Percentiles rank a stretch among this genome's conserved stretches.
Evolutionary conservation across 768 basidiomycete species (phyloP).

Genomic region (Kockovaella imperatae): DNA sequence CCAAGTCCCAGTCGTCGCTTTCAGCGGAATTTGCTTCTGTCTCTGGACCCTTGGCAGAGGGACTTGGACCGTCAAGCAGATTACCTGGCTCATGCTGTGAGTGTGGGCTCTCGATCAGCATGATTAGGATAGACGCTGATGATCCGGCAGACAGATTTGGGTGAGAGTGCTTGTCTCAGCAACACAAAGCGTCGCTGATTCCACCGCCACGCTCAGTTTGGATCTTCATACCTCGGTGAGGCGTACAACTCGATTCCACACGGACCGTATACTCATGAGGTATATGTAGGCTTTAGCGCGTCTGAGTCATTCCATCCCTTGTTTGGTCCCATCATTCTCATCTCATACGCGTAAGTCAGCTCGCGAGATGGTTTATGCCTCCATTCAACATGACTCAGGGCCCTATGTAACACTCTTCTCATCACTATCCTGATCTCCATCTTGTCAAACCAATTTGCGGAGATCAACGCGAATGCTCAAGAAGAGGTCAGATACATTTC

Average conservation of each 20-base stretch:
- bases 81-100: constrained; percentile 44
- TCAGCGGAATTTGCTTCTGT: constrained; percentile 41
- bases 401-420: constrained; percentile 40
- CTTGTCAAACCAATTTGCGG: constrained; percentile 78
- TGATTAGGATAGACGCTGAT: neutral
- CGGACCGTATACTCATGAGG: neutral
- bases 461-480: constrained; percentile 62
- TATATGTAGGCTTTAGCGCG: constrained; percentile 34
- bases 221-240: constrained; percentile 34
- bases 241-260: neutral
- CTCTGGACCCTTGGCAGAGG: constrained; percentile 42
- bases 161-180: constrained; percentile 6
- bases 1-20: constrained; percentile 35
- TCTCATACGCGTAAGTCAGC: constrained; percentile 40
- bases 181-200: neutral
- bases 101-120: constrained; percentile 3
- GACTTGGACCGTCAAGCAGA: constrained; percentile 43
- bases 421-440: constrained; percentile 69
- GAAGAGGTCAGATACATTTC: constrained; percentile 50
- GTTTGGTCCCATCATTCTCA: constrained; percentile 42
- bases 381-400: constrained; percentile 6
- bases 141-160: constrained; percentile 34
- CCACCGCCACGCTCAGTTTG: constrained; percentile 15
- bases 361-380: neutral
- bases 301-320: constrained; percentile 41